Conservation (phyloP, 345 rosid genomes). For the Populus alba region DNA sequence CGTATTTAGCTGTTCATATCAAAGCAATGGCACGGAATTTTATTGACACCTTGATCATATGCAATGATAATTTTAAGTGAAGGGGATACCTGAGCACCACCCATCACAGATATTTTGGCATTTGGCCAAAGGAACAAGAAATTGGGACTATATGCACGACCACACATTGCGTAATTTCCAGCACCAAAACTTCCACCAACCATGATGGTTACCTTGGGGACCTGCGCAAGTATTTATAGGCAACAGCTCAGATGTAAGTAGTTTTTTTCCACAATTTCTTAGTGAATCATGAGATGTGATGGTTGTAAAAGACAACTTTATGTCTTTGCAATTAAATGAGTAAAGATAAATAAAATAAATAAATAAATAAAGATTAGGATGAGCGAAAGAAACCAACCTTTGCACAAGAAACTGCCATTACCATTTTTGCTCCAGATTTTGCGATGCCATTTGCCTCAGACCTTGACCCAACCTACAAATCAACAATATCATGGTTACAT, state of each 20-base stretch:
- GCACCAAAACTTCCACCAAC: constrained; percentile 98
- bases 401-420: constrained; percentile 97
- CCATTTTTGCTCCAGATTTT: constrained; percentile 97
- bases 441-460: constrained; percentile 97
- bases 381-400: constrained; percentile 47
- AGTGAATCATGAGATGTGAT: background rate
- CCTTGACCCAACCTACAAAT: constrained; percentile 83
- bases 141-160: constrained; percentile 86
- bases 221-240: constrained; percentile 39
- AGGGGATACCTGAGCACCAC: constrained; percentile 78
- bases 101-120: constrained; percentile 93
- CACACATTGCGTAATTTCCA: constrained; percentile 98
- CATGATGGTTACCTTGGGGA: constrained; percentile 80
- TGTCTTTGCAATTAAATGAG: background rate
- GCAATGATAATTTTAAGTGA: background rate
- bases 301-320: background rate
- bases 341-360: background rate
- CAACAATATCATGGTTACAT: background rate
- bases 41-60: background rate
- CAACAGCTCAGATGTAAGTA: background rate
- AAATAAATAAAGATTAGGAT: background rate
- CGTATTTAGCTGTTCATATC: background rate
- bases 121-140: constrained; percentile 98
- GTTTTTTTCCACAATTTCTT: background rate
- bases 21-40: background rate